phyloP scores from a whole-genome alignment of 257 asterid genomes.

The Fraxinus quadrangulata region DNA sequence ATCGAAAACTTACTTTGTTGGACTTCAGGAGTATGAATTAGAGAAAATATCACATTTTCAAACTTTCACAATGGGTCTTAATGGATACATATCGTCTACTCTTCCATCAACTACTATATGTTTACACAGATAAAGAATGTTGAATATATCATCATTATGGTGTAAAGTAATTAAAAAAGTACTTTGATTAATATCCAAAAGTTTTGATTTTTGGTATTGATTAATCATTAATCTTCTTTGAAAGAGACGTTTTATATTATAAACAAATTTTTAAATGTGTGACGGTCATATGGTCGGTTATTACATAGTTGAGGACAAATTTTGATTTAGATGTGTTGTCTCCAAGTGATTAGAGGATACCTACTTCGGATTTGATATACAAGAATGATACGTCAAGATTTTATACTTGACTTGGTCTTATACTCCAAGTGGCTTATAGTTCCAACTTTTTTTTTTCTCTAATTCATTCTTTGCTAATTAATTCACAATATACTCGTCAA shows the following conservation, averaged over 20 bases:
- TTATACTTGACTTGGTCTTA: neutral
- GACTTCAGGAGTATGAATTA: too few relatives aligned
- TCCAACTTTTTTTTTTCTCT: neutral
- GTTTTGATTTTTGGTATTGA: neutral
- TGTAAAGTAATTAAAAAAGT: neutral
- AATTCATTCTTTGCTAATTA: too few relatives aligned
- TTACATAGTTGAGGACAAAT: neutral
- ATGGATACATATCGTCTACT: too few relatives aligned
- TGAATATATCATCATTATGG: neutral
- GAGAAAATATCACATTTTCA: too few relatives aligned
- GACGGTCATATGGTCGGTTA: neutral
- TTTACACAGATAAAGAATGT: too few relatives aligned
- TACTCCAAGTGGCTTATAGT: neutral
- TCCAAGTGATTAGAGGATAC: neutral
- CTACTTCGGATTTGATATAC: neutral
- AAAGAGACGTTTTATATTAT: neutral
- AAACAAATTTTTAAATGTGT: neutral
- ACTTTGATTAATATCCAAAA: neutral
- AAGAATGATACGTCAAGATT: neutral
- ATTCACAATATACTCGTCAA: too few relatives aligned
- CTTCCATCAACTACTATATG: too few relatives aligned
- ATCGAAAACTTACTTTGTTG: too few relatives aligned
- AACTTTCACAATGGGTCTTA: too few relatives aligned
- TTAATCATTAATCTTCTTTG: neutral
- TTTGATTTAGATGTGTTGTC: conserved; percentile 3